phyloP scores from a whole-genome alignment of 2,329 filamentous ascomycete genomes.

The Phaeomoniella chlamydospora region DNA sequence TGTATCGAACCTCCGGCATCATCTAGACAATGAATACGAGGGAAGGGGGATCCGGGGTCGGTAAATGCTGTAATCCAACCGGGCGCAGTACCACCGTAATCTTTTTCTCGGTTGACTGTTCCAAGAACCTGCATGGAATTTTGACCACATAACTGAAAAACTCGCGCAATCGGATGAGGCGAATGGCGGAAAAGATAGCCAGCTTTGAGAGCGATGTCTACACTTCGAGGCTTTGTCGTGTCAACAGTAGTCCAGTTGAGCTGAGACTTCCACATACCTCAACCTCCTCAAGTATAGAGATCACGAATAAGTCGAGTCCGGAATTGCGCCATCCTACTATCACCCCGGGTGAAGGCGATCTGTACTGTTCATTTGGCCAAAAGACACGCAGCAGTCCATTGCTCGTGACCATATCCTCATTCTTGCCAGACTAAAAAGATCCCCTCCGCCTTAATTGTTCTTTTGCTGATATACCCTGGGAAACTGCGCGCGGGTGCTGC shows the following conservation, averaged over 20 bases:
- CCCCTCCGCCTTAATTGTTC: constrained; percentile 90
- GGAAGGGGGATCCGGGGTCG: constrained; percentile 37
- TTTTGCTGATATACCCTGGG: constrained; percentile 76
- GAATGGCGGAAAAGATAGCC: constrained; percentile 74
- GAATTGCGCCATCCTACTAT: constrained; percentile 96
- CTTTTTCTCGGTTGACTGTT: constrained; percentile 49
- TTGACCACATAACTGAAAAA: constrained; percentile 74
- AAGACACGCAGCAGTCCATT: constrained; percentile 93
- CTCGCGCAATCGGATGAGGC: constrained; percentile 62
- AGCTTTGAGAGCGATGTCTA: constrained; percentile 74
- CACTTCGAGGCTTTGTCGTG: constrained; percentile 49
- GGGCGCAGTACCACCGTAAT: constrained; percentile 41
- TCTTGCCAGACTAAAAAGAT: constrained; percentile 58
- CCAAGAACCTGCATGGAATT: constrained; percentile 75
- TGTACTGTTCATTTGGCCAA: constrained; percentile 79
- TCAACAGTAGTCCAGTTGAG: constrained; percentile 4
- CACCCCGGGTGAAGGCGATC: constrained; percentile 61
- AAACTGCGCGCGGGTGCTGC: constrained; percentile 68
- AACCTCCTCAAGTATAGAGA: constrained; percentile 78
- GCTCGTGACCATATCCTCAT: constrained; percentile 50
- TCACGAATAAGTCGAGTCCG: constrained; percentile 74
- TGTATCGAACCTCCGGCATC: constrained; percentile 62
- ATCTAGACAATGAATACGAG: constrained; percentile 54
- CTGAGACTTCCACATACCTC: constrained; percentile 44
- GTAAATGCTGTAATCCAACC: constrained; percentile 53